phyloP scores from a whole-genome alignment of 2,329 filamentous ascomycete species.

The Daldinia eschscholtzii region DNA sequence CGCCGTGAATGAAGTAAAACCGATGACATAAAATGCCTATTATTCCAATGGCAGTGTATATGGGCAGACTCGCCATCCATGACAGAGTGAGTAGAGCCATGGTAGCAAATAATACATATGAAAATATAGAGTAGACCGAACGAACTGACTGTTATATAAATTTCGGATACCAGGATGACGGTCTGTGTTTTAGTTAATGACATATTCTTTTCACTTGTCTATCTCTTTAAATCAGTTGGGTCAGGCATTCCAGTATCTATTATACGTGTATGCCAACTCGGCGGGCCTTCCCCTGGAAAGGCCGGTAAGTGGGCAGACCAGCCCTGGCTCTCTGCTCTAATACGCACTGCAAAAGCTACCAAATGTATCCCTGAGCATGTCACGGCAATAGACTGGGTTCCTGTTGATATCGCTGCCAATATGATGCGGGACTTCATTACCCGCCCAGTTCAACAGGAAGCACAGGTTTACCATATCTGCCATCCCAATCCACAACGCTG shows the following conservation, averaged over 20 bases:
- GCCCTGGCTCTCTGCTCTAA: slow-evolving; percentile 45
- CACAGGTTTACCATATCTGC: slow-evolving; percentile 27
- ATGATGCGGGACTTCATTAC: slow-evolving; percentile 31
- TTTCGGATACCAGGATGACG: too few relatives aligned
- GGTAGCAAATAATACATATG: too few relatives aligned
- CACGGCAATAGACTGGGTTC: slow-evolving; percentile 39
- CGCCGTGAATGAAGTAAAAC: too few relatives aligned
- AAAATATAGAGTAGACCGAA: too few relatives aligned
- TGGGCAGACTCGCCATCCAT: too few relatives aligned
- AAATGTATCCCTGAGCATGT: slow-evolving; percentile 27
- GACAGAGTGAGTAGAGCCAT: too few relatives aligned
- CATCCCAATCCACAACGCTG: slow-evolving; percentile 30
- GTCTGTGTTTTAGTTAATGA: too few relatives aligned
- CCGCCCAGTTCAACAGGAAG: not conserved
- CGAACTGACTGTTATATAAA: too few relatives aligned
- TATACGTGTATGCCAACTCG: slow-evolving; percentile 42
- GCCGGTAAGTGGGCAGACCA: slow-evolving; percentile 41
- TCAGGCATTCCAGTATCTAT: slow-evolving; percentile 39
- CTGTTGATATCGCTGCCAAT: slow-evolving; percentile 35
- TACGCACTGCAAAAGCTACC: slow-evolving; percentile 36
- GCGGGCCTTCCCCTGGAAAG: slow-evolving; percentile 22
- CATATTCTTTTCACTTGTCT: too few relatives aligned
- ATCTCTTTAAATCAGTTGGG: too few relatives aligned
- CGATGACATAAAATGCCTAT: too few relatives aligned
- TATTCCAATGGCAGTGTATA: too few relatives aligned